Base-by-base conservation (phyloP, 495 filamentous ascomycete species). In the Neurospora sp. region DNA sequence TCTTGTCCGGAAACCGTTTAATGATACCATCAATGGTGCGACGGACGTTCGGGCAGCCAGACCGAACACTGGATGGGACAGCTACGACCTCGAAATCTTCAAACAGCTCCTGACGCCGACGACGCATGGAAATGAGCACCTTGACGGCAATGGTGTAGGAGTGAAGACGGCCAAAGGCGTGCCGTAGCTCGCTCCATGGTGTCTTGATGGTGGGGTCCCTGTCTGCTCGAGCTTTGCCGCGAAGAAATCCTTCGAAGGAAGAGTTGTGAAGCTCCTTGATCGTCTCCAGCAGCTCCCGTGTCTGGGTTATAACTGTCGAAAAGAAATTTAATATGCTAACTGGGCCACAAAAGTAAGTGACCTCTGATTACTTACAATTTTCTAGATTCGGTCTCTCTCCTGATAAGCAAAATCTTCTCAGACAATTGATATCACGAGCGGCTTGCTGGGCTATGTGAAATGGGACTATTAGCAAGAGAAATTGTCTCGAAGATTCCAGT, bases 101-200 rank as follows among this genome's bases (percentile, higher is more conserved):
- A 41, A 77, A 76, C 22, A 76, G 68, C 27, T 72, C 42, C 3
- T 20, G 74, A 4, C 71, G 72, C 3, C 16, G 12, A 40, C 27
- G 40, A 0, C 74, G 69, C 7, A 69, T 53, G 1, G 68, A 53
- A 5, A 74, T 27, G 1, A 77, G 69, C 0, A 61, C 20, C 6
- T 42, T 71, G 41, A 74, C 71, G 14, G 72, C 72, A 41, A 74
- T 18, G n/a, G 44, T 70, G n/a, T 76, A 76, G 7, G 76, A 76
- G 3, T 69, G 41, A 18, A 77, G 70, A 1, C 76, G 74, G 9
- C 74, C 45, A 2, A 72, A 38, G 41, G 69, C 68, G 44, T 77
- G 76, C 31, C 71, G 59, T 0, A 73, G 16, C 4, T 71, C 31
- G 20, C 6, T 10, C 76, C 76, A 77, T 0, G 71, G 77, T 20